Percentiles rank a stretch among this genome's conserved stretches.
Conservation (phyloP, 2,329 filamentous ascomycete genomes). For the Ophiostoma sp. region DNA sequence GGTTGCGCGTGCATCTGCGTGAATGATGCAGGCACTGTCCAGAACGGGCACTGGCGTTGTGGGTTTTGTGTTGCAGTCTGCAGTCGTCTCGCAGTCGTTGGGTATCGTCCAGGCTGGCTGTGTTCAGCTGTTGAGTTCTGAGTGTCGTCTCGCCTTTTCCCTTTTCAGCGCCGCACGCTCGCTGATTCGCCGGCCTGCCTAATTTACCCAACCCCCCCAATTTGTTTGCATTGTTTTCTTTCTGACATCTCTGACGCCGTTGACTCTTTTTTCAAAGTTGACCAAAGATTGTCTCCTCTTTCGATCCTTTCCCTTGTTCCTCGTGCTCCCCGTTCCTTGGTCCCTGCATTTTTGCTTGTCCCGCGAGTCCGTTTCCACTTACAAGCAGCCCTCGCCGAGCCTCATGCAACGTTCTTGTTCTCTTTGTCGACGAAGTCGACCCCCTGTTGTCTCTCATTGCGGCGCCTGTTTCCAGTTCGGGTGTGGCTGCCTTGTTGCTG, state of each 20-base stretch:
- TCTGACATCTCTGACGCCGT: not conserved
- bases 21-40: not conserved
- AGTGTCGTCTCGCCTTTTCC: not conserved
- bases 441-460: conserved; percentile 3
- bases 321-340: not conserved
- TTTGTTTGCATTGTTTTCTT: not conserved
- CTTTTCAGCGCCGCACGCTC: not conserved
- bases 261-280: not conserved
- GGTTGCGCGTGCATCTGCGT: conserved; percentile 2
- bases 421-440: not conserved
- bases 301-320: not conserved
- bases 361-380: not conserved
- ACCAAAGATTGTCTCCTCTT: not conserved
- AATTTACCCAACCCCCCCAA: conserved; percentile 4
- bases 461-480: not conserved
- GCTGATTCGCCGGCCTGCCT: conserved; percentile 18
- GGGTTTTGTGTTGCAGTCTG: not conserved
- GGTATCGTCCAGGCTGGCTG: not conserved
- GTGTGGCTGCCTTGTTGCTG: conserved; percentile 23
- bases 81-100: not conserved
- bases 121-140: not conserved
- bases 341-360: conserved; percentile 1
- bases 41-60: not conserved
- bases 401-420: conserved; percentile 20
- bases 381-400: conserved; percentile 11